Evolutionary conservation across 495 filamentous ascomycete species (phyloP).

Genomic region (Lasiosphaeriaceae sp.): DNA sequence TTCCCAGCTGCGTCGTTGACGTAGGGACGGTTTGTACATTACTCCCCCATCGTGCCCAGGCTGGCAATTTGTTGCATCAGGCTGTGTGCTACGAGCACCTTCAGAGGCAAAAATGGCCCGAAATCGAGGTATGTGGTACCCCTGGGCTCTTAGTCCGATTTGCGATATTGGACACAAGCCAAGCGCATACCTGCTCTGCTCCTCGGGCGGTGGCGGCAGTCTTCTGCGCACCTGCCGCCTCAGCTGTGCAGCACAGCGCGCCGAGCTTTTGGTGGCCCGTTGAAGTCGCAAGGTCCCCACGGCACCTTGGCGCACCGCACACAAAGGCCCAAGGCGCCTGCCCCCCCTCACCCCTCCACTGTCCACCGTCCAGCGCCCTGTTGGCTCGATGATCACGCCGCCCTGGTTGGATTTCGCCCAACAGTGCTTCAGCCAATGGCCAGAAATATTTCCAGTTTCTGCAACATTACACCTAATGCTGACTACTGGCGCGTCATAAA

Average conservation of each 20-base stretch:
- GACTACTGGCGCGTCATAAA: constrained; percentile 23
- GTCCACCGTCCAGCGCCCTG: not conserved
- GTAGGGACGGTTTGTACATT: not conserved
- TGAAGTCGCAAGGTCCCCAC: too few species aligned
- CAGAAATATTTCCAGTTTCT: constrained; percentile 1
- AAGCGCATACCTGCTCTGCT: too few species aligned
- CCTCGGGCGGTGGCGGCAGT: too few species aligned
- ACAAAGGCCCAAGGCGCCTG: too few species aligned
- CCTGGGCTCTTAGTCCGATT: not conserved
- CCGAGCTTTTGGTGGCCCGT: too few species aligned
- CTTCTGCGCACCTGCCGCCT: too few species aligned
- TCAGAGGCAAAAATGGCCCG: constrained; percentile 32
- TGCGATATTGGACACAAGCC: not conserved
- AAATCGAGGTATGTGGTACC: constrained; percentile 44
- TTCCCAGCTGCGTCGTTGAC: not conserved
- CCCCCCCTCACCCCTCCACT: not conserved
- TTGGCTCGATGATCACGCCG: not conserved
- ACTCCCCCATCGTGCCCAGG: not conserved
- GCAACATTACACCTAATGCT: constrained; percentile 17
- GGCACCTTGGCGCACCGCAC: too few species aligned
- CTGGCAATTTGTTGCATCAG: not conserved
- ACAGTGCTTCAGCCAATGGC: not conserved
- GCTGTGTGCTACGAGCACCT: not conserved
- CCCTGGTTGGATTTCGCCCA: not conserved
- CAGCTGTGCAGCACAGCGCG: too few species aligned